phyloP scores from a whole-genome alignment of 2,329 filamentous ascomycete species.

The Scytalidium lignicola region DNA sequence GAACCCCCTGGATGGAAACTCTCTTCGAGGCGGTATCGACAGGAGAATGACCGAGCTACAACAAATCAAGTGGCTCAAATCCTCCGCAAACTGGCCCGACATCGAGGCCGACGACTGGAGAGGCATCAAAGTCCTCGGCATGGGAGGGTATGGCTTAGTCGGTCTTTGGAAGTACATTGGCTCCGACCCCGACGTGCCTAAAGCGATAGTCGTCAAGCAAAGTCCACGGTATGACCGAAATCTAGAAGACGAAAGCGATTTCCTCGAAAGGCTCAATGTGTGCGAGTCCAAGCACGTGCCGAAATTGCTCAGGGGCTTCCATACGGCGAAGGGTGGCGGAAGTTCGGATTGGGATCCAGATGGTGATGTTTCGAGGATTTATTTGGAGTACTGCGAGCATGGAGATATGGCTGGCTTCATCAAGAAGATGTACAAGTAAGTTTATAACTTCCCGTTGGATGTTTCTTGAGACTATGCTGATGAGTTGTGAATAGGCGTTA shows the following conservation, averaged over 20 bases:
- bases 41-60: neutral
- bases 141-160: slow-evolving; percentile 1
- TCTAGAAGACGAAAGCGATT: neutral
- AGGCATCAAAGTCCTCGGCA: slow-evolving; percentile 2
- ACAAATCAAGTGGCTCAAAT: neutral
- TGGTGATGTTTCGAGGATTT: slow-evolving; percentile 1
- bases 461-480: no score
- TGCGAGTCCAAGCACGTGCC: slow-evolving; percentile 2
- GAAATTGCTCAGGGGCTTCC: slow-evolving; percentile 3
- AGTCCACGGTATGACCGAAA: neutral
- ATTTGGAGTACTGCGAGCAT: slow-evolving; percentile 6
- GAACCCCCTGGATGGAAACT: neutral
- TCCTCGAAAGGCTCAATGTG: neutral
- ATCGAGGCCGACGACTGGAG: neutral
- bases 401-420: neutral
- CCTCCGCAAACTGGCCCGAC: neutral
- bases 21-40: neutral
- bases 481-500: no score
- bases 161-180: neutral
- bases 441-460: neutral
- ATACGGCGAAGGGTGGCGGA: slow-evolving; percentile 2
- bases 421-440: neutral
- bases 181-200: neutral
- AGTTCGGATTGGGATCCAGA: neutral
- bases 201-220: slow-evolving; percentile 7